phyloP scores from a whole-genome alignment of 2,329 filamentous ascomycete genomes.

The Magnaporthiopsis rhizophila region DNA sequence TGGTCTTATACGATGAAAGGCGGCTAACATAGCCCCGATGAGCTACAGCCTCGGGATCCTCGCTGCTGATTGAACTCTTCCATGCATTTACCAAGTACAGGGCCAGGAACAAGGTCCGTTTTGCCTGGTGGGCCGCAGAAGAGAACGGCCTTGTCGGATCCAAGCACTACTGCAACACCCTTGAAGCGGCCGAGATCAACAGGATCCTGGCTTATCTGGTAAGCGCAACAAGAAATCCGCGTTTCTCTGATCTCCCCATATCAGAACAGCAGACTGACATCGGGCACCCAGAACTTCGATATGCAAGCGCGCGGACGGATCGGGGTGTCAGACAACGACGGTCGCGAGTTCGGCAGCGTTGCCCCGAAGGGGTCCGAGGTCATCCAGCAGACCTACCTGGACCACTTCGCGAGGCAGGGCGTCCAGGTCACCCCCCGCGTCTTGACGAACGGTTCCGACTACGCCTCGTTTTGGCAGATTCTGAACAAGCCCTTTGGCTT shows the following conservation, averaged over 20 bases:
- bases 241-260: background rate
- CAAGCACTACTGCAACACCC: constrained; percentile 49
- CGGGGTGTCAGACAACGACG: constrained; percentile 62
- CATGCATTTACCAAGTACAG: constrained; percentile 37
- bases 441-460: constrained; percentile 63
- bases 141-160: constrained; percentile 59
- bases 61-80: constrained; percentile 7
- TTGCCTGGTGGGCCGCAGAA: constrained; percentile 61
- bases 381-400: constrained; percentile 42
- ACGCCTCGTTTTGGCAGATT: constrained; percentile 44
- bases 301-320: constrained; percentile 62
- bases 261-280: background rate
- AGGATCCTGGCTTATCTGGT: constrained; percentile 48
- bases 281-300: constrained; percentile 46
- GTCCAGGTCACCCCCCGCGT: constrained; percentile 37
- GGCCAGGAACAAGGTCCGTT: constrained; percentile 55
- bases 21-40: background rate
- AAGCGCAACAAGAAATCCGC: constrained; percentile 12
- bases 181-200: constrained; percentile 49
- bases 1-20: background rate
- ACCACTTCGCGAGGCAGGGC: constrained; percentile 30
- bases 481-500: constrained; percentile 45
- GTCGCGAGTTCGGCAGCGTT: constrained; percentile 59
- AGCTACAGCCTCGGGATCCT: constrained; percentile 6
- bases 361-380: constrained; percentile 45